Percentiles rank a stretch among this genome's conserved stretches.
Conservation (phyloP, 345 rosid species). For the Corchorus capsularis region DNA sequence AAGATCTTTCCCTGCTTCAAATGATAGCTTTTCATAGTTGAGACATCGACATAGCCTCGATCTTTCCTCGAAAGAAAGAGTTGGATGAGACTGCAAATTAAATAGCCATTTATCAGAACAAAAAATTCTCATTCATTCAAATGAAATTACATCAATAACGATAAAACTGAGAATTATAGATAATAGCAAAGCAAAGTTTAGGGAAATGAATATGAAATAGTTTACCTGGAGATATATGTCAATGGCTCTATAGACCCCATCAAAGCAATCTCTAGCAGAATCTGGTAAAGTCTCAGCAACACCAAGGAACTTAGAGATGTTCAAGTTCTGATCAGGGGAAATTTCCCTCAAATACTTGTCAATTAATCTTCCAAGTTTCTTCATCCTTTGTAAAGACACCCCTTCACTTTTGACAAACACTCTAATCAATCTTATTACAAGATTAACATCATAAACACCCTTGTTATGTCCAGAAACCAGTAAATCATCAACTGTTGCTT, state of each 20-base stretch:
- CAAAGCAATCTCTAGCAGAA: slow-evolving; percentile 69
- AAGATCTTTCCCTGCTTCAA: slow-evolving; percentile 72
- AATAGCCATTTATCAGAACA: background rate
- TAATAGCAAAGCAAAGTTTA: background rate
- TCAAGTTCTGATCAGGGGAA: slow-evolving; percentile 72
- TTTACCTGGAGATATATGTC: slow-evolving; percentile 79
- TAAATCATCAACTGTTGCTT: slow-evolving; percentile 79
- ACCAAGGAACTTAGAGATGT: slow-evolving; percentile 59
- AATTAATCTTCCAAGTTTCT: slow-evolving; percentile 53
- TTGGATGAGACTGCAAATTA: slow-evolving; percentile 66
- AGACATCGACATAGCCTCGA: slow-evolving; percentile 69
- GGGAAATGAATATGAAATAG: background rate
- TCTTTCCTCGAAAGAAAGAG: slow-evolving; percentile 58
- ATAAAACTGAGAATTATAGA: too few relatives aligned
- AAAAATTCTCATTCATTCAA: background rate
- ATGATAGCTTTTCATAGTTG: slow-evolving; percentile 64
- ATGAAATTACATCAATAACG: too few relatives aligned
- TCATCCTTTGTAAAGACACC: slow-evolving; percentile 31
- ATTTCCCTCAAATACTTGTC: slow-evolving; percentile 71
- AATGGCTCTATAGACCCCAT: slow-evolving; percentile 79
- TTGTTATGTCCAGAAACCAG: slow-evolving; percentile 48
- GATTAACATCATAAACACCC: slow-evolving; percentile 60
- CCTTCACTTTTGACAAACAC: slow-evolving; percentile 41
- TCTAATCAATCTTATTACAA: slow-evolving; percentile 58
- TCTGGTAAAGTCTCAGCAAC: slow-evolving; percentile 80